Percentiles rank a stretch among this genome's conserved stretches.
phyloP scores from a whole-genome alignment of 192 early-diverging fungal genomes.

The Gigaspora rosea region DNA sequence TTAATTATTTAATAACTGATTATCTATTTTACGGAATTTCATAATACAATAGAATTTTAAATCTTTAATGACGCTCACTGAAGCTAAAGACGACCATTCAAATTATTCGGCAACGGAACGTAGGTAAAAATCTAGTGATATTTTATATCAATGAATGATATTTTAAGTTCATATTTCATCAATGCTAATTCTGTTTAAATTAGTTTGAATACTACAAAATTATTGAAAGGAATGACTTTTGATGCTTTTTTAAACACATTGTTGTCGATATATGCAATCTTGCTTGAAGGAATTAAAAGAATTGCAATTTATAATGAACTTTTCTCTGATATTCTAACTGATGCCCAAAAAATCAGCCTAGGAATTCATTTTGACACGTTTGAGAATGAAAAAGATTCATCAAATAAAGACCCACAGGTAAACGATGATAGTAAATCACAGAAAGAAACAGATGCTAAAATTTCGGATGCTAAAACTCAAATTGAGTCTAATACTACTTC shows the following conservation, averaged over 20 bases:
- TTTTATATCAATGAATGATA: too few species aligned
- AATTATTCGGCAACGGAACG: neutral
- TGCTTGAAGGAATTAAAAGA: slow-evolving; percentile 75
- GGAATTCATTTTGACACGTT: slow-evolving; percentile 37
- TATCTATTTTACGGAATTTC: too few species aligned
- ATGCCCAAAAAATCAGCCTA: slow-evolving; percentile 50
- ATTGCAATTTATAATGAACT: slow-evolving; percentile 72
- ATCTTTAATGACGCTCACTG: too few species aligned
- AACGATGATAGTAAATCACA: slow-evolving; percentile 1
- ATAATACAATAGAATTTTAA: too few species aligned
- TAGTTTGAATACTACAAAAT: slow-evolving; percentile 63
- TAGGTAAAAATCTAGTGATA: neutral
- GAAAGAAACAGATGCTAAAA: neutral
- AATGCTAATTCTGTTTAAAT: slow-evolving; percentile 18
- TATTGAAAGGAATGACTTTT: slow-evolving; percentile 78
- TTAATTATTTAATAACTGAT: too few species aligned
- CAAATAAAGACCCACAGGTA: neutral
- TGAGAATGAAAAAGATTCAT: slow-evolving; percentile 37
- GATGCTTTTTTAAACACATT: slow-evolving; percentile 82
- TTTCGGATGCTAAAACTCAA: neutral
- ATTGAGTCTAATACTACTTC: neutral
- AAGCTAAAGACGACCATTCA: too few species aligned
- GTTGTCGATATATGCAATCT: slow-evolving; percentile 70
- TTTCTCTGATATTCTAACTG: slow-evolving; percentile 63
- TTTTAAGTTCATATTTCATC: neutral